Percentiles rank a stretch among this genome's conserved stretches.
These are phyloP conservation scores for Fraxinus americana DNA, from an alignment of 257 asterid species.

Conservation along the genomic window DNA sequence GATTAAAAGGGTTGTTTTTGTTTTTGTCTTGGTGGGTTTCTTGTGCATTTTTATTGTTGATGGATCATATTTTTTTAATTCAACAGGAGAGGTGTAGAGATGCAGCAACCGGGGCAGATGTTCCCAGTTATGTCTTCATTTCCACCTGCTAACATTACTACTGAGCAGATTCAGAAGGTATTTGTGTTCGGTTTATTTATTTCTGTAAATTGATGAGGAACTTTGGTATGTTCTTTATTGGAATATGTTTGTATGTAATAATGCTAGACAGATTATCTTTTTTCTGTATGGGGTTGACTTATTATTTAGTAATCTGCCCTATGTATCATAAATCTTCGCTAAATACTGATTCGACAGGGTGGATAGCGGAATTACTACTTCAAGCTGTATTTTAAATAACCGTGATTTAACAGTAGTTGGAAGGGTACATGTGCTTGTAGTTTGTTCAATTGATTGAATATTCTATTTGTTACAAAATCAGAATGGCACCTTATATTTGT, in stretches of 20 bases:
- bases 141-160: conserved; percentile 72
- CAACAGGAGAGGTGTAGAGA: conserved; percentile 40
- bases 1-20: conserved; percentile 30
- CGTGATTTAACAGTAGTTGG: not conserved
- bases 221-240: not conserved
- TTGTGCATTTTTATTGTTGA: conserved; percentile 1
- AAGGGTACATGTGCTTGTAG: not conserved
- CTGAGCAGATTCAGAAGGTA: conserved; percentile 90
- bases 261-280: not conserved
- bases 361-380: not conserved
- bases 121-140: conserved; percentile 75
- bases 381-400: not conserved
- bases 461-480: no score
- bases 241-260: not conserved
- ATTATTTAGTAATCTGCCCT: not conserved
- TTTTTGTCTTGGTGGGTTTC: not conserved
- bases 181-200: no score
- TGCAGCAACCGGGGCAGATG: conserved; percentile 78
- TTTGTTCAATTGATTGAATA: no score
- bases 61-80: conserved; percentile 15
- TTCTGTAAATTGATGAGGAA: not conserved
- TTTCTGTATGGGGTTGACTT: not conserved
- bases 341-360: not conserved
- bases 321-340: not conserved
- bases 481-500: no score